A percentile compares a stretch with the other conserved stretches of the same genome.
phyloP scores from a whole-genome alignment of 2,329 filamentous ascomycete species.

The Macroventuria anomochaeta region DNA sequence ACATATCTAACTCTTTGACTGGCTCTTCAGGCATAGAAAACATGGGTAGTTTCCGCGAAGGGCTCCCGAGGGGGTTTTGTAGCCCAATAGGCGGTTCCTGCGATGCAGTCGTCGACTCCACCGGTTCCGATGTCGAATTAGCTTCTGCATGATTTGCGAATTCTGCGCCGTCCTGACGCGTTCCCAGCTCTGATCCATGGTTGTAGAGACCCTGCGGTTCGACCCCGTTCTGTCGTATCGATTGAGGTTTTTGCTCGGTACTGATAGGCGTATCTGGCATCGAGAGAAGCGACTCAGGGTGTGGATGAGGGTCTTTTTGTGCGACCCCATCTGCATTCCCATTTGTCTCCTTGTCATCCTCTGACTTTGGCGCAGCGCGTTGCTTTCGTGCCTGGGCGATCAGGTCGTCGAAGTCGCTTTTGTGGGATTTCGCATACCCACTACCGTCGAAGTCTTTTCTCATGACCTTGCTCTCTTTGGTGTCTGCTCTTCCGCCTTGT shows the following conservation, averaged over 20 bases:
- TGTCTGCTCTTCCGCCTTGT: slow-evolving; percentile 65
- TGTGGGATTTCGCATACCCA: slow-evolving; percentile 76
- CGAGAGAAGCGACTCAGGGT: neutral
- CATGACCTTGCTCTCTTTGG: slow-evolving; percentile 63
- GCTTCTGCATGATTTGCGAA: slow-evolving; percentile 20
- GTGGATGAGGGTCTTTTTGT: neutral
- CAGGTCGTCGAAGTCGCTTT: slow-evolving; percentile 76
- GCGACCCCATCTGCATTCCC: neutral
- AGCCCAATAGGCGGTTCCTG: slow-evolving; percentile 18
- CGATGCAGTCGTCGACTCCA: neutral
- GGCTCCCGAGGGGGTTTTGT: slow-evolving; percentile 31
- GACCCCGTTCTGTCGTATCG: slow-evolving; percentile 7
- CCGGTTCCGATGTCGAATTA: slow-evolving; percentile 1
- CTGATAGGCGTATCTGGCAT: neutral
- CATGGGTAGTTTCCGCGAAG: slow-evolving; percentile 51
- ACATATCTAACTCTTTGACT: slow-evolving; percentile 49
- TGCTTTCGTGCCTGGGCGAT: slow-evolving; percentile 76
- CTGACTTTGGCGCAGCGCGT: slow-evolving; percentile 47
- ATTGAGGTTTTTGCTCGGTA: neutral
- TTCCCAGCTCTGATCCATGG: slow-evolving; percentile 34
- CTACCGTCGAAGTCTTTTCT: slow-evolving; percentile 86
- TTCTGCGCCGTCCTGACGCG: slow-evolving; percentile 32
- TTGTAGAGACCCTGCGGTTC: slow-evolving; percentile 21
- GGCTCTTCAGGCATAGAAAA: slow-evolving; percentile 52
- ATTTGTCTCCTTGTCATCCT: slow-evolving; percentile 20